Base-by-base conservation (phyloP, 1,139 yeast genomes). In the Cylindricascospora bacillispora region DNA sequence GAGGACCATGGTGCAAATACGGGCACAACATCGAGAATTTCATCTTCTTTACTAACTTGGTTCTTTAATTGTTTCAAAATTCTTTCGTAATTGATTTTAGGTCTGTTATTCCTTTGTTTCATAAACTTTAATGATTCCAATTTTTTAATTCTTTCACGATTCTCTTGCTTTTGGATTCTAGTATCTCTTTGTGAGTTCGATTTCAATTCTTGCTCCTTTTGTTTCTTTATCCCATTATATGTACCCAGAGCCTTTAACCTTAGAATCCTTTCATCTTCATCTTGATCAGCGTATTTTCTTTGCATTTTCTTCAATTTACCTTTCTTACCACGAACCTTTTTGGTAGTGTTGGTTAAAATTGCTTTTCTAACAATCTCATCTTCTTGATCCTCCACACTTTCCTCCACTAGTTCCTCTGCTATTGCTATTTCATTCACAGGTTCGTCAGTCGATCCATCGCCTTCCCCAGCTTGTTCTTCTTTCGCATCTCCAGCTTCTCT, bases 1-100 rank as follows among this genome's bases (percentile, higher is more conserved):
- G 95, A 67, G 9, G 69, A 57, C 94, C 95, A 92, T 1, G 98
- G 98, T 0, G 89, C 97, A 63, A 85, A 86, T 6, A 82, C 75
- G 0, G 97, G 94, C 6, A 89, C 70, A 5, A 80, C 71, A 30
- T 73, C 82, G 10, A 76, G 41, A 0, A 59, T 57, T 15, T 57
- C 62, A 35, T 63, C 70, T 2, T 56, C 60, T 15, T 54, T 38
- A 11, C 44, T 41, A 19, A 61, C 47, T 17, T 46, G 46, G 4
- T 64, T 57, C 12, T 59, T 57, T 21, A 69, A 26, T 35, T 59
- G 66, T 25, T 60, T 59, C 13, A 57, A 32, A 13, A 58, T 45
- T 15, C 40, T 43, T 3, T 45, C 46, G 30, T 40, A 57, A 38
- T 54, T 49, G n/a, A 57, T 49, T 9, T 35, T 37, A 7, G 45